Evolutionary conservation across 441 rosid genomes (phyloP), one percentile per base, ranked within the genome.

Genomic region (Pelargonium cotyledonis): DNA sequence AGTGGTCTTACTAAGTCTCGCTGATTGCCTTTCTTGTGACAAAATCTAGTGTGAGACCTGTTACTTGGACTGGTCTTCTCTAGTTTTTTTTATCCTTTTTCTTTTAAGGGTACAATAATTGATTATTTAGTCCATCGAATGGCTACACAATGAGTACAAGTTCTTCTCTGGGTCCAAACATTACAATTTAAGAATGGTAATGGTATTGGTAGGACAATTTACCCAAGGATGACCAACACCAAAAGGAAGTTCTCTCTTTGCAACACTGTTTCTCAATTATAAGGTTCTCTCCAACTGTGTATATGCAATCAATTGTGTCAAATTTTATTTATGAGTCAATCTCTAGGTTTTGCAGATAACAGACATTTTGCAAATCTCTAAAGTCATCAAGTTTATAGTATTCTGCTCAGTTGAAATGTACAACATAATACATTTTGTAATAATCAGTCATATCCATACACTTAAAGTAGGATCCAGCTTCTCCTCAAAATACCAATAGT

Each of bases 1-100:
- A 19, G 62, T 19, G 62, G 62, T 26, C 26, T 57, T 57, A 57
- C 21, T 19, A 57, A 57, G 62, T 57, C 62, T 57, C 19, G 29
- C 3, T 57, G 62, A 57, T 57, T 57, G 62, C 62, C 19, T 57
- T 57, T 57, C 5, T 18, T 57, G 62, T 57, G 62, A 57, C 62
- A 57, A 57, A 57, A 57, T 57, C 62, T 57, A 57, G 62, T 57
- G 62, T 57, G 21, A 57, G 8, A 57, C 29, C 62, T 57, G 29
- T 18, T 57, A 57, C 62, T 57, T 18, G 31, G 61, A 57, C 62
- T 8, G 62, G 21, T 57, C 21, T 57, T 57, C 29, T 57, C 62
- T 8, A 19, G 18, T 7, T 19, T 57, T 11, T 18, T 26, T 57
- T 57, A 9, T 11, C 16, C 16, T 57, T 57, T 57, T 51, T 21